phyloP scores from a whole-genome alignment of 164 flowering plant genomes.

The Pachysandra terminalis region DNA sequence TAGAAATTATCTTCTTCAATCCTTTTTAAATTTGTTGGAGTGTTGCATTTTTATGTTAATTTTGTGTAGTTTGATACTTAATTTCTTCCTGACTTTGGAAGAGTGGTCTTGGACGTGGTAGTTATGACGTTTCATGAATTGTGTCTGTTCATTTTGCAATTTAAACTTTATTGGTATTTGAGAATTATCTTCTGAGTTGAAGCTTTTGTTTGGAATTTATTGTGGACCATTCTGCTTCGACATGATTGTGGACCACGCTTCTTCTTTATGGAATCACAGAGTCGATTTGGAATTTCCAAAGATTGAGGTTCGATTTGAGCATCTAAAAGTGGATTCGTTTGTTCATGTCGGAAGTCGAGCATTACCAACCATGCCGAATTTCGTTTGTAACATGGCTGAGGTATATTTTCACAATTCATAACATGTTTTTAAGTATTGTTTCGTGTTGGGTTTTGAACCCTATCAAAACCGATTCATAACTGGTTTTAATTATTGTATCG shows the following conservation, averaged over 20 bases:
- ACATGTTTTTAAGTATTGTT: neutral
- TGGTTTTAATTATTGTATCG: too few relatives aligned
- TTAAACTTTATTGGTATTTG: neutral
- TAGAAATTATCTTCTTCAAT: too few relatives aligned
- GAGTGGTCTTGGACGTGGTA: neutral
- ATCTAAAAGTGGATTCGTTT: constrained; percentile 64
- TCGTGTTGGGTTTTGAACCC: too few relatives aligned
- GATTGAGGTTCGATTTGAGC: constrained; percentile 83
- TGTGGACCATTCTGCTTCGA: neutral
- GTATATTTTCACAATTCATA: constrained; percentile 26
- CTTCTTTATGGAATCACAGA: constrained; percentile 35
- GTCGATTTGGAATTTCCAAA: constrained; percentile 85
- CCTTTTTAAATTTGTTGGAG: neutral
- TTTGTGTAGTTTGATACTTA: neutral
- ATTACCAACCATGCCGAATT: constrained; percentile 92
- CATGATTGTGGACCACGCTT: neutral
- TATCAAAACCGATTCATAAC: too few relatives aligned
- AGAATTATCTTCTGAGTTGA: neutral
- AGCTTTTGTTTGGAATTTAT: neutral
- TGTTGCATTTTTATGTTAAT: neutral
- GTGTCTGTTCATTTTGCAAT: neutral
- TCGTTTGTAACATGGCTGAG: constrained; percentile 79
- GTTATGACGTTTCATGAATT: neutral
- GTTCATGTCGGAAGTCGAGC: constrained; percentile 92
- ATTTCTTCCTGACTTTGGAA: neutral